Base-by-base conservation (phyloP, 73 alveolate species). In the Paramecium sexaurelia region DNA sequence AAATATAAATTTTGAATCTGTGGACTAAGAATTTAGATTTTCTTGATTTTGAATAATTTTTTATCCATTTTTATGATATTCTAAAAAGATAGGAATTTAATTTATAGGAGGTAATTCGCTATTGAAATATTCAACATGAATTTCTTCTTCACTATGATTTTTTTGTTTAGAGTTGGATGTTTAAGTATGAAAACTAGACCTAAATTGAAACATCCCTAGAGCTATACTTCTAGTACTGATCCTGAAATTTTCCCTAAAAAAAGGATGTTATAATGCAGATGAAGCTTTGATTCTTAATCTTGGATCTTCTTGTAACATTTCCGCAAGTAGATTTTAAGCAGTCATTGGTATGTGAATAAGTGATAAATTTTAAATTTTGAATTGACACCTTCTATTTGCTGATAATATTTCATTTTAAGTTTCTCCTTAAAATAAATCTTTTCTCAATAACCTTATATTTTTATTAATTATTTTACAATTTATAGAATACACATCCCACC, bases 271-370 rank as follows among this genome's bases (percentile, higher is more conserved):
- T 27, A 95, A 75, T 36, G 98, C 98, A 86, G 92, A 95, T 56
- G 94, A 75, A 20, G 98, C 98, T 9, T 97, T 92, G 27, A 95
- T 95, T 92, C 98, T 94, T 29, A 71, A 87, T 61, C 83, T 75
- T 26, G 98, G 98, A 41, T 95, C 98, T 82, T 86, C 87, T 20
- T 61, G 67, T 10, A 95, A 68, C 97, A 95, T 94, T 91, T 91
- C 91, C 57, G 95, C 35, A 9, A 92, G 17, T 75, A 92, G 55
- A 78, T 92, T 94, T 40, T 57, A 86, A 19, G 93, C 93, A 61
- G 55, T 43, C 3, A 26, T 20, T 1, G 87, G 66, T 5, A 73
- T 37, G 15, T 33, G 39, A 5, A 73, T 32, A 2, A 32, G n/a
- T 5, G 39, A 37, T 33, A 73, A 37, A 13, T 35, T 32, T 29